Conservation (phyloP, 306 rosid species). For the Dryas drummondii region DNA sequence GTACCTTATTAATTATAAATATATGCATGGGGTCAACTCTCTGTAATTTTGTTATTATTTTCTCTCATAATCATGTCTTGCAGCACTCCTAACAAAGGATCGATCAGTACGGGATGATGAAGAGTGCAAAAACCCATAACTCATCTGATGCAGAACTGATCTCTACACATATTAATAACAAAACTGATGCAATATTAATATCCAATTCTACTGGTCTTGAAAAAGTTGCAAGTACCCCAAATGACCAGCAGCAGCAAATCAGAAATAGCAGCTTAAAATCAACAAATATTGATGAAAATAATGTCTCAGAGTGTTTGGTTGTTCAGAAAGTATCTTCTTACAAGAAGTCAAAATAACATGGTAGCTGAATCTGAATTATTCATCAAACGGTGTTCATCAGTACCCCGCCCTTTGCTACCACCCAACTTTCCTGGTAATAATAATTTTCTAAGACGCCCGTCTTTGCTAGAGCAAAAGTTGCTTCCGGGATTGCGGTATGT, state of each 20-base stretch:
- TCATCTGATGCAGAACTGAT: no score
- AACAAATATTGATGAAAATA: neutral
- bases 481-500: constrained; percentile 21
- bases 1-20: no score
- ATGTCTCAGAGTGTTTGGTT: constrained; percentile 25
- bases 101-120: no score
- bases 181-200: no score
- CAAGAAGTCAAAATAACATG: constrained; percentile 15
- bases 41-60: no score
- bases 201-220: no score
- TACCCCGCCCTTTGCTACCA: neutral
- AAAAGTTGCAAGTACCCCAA: neutral
- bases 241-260: neutral
- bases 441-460: constrained; percentile 4
- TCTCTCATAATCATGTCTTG: neutral
- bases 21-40: no score
- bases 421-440: neutral
- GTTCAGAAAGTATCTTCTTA: constrained; percentile 31
- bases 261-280: neutral
- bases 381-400: neutral
- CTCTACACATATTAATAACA: neutral
- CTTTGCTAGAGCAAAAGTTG: constrained; percentile 16
- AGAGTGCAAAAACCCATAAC: no score
- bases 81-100: neutral
- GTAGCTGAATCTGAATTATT: neutral